phyloP scores from a whole-genome alignment of 2,329 filamentous ascomycete species.

The Paecilomyces niveus region DNA sequence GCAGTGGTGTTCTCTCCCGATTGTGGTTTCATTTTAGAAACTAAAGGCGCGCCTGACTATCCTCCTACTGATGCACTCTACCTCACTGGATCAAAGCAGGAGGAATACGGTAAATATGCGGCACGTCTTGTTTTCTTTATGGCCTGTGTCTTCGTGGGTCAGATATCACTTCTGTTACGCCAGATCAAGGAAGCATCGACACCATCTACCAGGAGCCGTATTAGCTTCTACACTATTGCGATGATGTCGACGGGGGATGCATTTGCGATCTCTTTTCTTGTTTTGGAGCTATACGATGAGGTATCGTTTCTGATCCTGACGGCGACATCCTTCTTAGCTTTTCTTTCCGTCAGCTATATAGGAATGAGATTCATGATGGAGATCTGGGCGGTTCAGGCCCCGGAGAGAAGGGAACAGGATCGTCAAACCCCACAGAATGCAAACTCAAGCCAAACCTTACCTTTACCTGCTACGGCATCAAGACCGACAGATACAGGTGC shows the following conservation, averaged over 20 bases:
- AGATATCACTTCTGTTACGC: constrained; percentile 51
- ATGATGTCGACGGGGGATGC: constrained; percentile 57
- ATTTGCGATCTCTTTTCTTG: constrained; percentile 49
- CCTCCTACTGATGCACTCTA: constrained; percentile 46
- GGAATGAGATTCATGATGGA: constrained; percentile 61
- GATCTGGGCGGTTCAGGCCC: constrained; percentile 57
- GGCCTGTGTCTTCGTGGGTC: constrained; percentile 41
- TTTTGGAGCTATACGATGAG: constrained; percentile 49
- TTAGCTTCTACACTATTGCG: constrained; percentile 58
- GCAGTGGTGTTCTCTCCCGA: constrained; percentile 59
- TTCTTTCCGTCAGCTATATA: constrained; percentile 55
- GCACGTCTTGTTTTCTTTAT: constrained; percentile 49
- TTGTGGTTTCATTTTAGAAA: constrained; percentile 59
- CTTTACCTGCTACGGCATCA: constrained; percentile 45
- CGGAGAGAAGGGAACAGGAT: constrained; percentile 31
- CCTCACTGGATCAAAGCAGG: constrained; percentile 50
- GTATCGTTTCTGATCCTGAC: constrained; percentile 51
- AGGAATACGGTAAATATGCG: constrained; percentile 47
- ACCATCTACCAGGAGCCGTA: constrained; percentile 55
- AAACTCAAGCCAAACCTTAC: constrained; percentile 32
- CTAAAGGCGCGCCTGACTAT: constrained; percentile 51
- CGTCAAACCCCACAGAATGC: constrained; percentile 19
- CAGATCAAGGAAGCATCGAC: constrained; percentile 60
- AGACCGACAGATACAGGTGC: constrained; percentile 40
- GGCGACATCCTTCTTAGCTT: constrained; percentile 51